phyloP scores from a whole-genome alignment of 2,329 filamentous ascomycete genomes.

The Zasmidium cellare region DNA sequence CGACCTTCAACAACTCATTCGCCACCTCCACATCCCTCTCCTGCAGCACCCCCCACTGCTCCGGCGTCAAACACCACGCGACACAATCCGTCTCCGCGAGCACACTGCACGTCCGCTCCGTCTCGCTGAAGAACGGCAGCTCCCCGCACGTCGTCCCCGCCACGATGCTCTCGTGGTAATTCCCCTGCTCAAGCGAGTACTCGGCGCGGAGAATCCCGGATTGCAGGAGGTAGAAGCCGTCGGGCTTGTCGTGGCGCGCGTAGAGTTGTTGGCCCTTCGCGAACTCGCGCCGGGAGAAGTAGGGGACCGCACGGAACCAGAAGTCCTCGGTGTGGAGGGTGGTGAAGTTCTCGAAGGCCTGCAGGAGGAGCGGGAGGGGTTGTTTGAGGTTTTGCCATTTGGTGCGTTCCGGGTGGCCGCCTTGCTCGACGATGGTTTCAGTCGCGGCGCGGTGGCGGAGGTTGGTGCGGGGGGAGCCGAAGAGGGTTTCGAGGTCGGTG shows the following conservation, averaged over 20 bases:
- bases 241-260: conserved; percentile 69
- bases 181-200: conserved; percentile 86
- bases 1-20: conserved; percentile 78
- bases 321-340: conserved; percentile 90
- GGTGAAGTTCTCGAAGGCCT: conserved; percentile 90
- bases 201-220: conserved; percentile 85
- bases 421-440: conserved; percentile 65
- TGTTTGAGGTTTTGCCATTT: conserved; percentile 88
- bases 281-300: conserved; percentile 71
- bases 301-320: conserved; percentile 79
- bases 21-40: conserved; percentile 73
- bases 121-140: conserved; percentile 93
- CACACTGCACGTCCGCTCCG: conserved; percentile 81
- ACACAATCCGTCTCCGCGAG: conserved; percentile 70
- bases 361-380: conserved; percentile 85
- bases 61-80: conserved; percentile 75
- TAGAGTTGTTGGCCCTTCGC: conserved; percentile 73
- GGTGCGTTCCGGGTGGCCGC: conserved; percentile 52
- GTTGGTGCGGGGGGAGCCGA: conserved; percentile 76
- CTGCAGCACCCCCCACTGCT: conserved; percentile 73
- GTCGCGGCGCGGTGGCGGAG: conserved; percentile 78
- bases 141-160: conserved; percentile 95
- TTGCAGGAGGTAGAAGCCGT: conserved; percentile 89
- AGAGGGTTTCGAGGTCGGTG: conserved; percentile 24
- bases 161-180: conserved; percentile 86